Evolutionary conservation across 208 protist genomes (phyloP).

Genomic region (Leishmania gerbilli): DNA sequence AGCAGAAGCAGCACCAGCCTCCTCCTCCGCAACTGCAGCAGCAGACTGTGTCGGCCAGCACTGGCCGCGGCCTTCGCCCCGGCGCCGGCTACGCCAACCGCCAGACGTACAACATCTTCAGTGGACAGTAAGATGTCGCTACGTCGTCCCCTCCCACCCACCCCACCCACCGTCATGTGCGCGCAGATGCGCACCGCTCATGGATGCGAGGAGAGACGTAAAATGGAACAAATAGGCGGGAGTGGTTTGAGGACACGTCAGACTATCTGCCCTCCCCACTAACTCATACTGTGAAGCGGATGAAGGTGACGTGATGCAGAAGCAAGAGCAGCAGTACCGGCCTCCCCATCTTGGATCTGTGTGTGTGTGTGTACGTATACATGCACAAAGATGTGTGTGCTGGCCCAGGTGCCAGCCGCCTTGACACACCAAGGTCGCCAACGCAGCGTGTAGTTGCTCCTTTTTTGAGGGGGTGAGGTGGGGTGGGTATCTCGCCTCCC

Average conservation of each 20-base stretch:
- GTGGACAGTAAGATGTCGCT: conserved; percentile 45
- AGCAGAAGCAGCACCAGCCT: conserved; percentile 28
- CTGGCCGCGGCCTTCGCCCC: conserved; percentile 60
- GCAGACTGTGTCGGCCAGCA: conserved; percentile 33
- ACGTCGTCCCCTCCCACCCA: background rate
- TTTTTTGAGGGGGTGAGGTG: background rate
- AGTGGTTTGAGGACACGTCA: too few relatives aligned
- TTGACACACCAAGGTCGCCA: background rate
- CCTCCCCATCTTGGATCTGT: background rate
- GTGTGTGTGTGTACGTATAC: background rate
- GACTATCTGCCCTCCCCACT: background rate
- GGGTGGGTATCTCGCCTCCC: background rate
- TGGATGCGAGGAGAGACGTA: too few relatives aligned
- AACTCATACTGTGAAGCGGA: background rate
- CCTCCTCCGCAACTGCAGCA: conserved; percentile 12
- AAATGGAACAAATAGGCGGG: too few relatives aligned
- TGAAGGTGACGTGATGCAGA: background rate
- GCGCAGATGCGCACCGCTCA: too few relatives aligned
- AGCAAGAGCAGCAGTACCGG: background rate
- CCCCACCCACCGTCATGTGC: too few relatives aligned
- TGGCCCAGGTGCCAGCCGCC: background rate
- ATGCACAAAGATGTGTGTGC: background rate
- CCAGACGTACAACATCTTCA: conserved; percentile 90
- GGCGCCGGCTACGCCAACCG: conserved; percentile 78
- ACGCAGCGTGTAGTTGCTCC: background rate